These are phyloP conservation scores for Candida cerambycidarum DNA, from an alignment of 805 yeast genomes.

Conservation along the genomic window DNA sequence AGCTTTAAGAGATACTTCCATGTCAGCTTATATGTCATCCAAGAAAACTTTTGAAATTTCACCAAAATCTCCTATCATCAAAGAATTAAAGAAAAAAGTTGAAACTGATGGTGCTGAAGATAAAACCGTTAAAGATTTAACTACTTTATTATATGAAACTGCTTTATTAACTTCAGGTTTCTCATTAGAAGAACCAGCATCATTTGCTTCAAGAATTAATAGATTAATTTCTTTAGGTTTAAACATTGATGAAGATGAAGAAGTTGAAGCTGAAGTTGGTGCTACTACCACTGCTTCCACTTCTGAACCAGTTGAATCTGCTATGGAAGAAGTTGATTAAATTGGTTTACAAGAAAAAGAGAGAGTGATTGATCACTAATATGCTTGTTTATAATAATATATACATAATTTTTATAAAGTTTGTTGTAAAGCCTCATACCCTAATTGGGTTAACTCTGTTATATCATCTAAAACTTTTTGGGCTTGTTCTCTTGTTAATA, in stretches of 20 bases:
- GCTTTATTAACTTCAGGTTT: slow-evolving; percentile 98
- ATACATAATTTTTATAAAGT: slow-evolving; percentile 1
- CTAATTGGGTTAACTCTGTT: slow-evolving; percentile 23
- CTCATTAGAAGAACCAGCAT: slow-evolving; percentile 97
- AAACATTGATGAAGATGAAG: slow-evolving; percentile 91
- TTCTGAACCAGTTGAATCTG: slow-evolving; percentile 81
- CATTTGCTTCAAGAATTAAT: slow-evolving; percentile 97
- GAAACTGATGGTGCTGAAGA: slow-evolving; percentile 97
- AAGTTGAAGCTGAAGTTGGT: slow-evolving; percentile 51
- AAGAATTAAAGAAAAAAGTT: slow-evolving; percentile 94
- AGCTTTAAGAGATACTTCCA: slow-evolving; percentile 97
- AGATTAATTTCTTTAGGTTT: slow-evolving; percentile 97
- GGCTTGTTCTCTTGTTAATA: slow-evolving; percentile 61
- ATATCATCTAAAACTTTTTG: slow-evolving; percentile 30
- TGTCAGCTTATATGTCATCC: slow-evolving; percentile 99
- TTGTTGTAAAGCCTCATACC: slow-evolving; percentile 10
- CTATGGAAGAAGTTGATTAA: slow-evolving; percentile 99
- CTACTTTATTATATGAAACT: slow-evolving; percentile 94
- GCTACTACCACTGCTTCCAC: slow-evolving; percentile 45
- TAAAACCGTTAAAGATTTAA: slow-evolving; percentile 96
- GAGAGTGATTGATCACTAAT: not conserved
- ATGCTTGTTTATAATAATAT: slow-evolving; percentile 11
- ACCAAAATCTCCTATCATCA: slow-evolving; percentile 93
- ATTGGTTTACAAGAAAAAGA: not conserved
- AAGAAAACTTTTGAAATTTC: slow-evolving; percentile 99